Evolutionary conservation across 805 yeast genomes (phyloP).

Genomic region (Pichia occidentalis): DNA sequence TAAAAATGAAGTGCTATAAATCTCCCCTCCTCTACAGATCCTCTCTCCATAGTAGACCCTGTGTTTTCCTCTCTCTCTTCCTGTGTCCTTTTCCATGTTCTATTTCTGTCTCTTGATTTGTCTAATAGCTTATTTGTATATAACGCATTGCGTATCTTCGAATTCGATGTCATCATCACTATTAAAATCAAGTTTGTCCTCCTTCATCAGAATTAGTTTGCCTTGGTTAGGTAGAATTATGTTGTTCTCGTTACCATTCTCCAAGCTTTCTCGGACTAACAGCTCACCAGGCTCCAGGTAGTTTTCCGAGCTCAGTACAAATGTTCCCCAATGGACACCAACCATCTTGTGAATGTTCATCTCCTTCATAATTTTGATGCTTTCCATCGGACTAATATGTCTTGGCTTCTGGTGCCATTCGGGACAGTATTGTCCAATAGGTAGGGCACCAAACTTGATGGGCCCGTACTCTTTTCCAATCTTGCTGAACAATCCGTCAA

Average conservation of each 20-base stretch:
- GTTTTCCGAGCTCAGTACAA: slow-evolving; percentile 80
- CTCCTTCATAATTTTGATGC: slow-evolving; percentile 59
- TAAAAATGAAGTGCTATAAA: slow-evolving; percentile 9
- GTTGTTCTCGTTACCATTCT: slow-evolving; percentile 30
- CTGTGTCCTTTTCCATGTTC: no score
- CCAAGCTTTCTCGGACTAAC: slow-evolving; percentile 45
- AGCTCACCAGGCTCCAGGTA: slow-evolving; percentile 73
- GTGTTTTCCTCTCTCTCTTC: no score
- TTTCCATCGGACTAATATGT: slow-evolving; percentile 79
- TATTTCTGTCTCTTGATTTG: neutral
- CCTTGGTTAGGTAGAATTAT: slow-evolving; percentile 73
- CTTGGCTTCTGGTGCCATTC: slow-evolving; percentile 90
- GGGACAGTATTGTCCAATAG: slow-evolving; percentile 94
- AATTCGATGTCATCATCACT: no score
- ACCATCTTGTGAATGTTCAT: slow-evolving; percentile 55
- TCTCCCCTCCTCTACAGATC: neutral
- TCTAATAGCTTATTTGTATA: slow-evolving; percentile 14
- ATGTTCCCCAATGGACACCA: slow-evolving; percentile 98
- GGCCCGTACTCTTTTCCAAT: slow-evolving; percentile 63
- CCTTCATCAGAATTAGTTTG: slow-evolving; percentile 50
- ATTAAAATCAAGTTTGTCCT: slow-evolving; percentile 21
- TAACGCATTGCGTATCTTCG: slow-evolving; percentile 14
- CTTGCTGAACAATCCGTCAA: slow-evolving; percentile 60
- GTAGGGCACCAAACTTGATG: slow-evolving; percentile 63
- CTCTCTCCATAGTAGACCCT: no score